A percentile compares a stretch with the other conserved stretches of the same genome.
Evolutionary conservation across 352 stramenopile genomes (phyloP).

Genomic region (Phytophthora melonis): DNA sequence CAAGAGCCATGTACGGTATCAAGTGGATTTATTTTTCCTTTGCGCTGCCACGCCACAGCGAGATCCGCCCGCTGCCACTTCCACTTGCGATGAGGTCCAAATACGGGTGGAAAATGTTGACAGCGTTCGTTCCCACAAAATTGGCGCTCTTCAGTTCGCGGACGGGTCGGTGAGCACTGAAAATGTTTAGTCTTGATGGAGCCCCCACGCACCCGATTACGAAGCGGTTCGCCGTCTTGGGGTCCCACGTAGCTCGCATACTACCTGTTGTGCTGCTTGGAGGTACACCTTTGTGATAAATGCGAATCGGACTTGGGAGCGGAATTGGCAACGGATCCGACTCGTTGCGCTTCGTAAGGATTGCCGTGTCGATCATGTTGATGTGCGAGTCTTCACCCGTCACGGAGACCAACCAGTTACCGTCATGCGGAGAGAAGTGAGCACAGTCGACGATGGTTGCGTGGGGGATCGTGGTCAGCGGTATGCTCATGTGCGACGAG

Average conservation of each 20-base stretch:
- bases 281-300: conserved; percentile 53
- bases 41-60: conserved; percentile 57
- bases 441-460: conserved; percentile 68
- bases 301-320: conserved; percentile 35
- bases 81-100: conserved; percentile 73
- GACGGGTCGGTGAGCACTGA: conserved; percentile 55
- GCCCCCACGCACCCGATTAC: conserved; percentile 73
- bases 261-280: no score
- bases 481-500: conserved; percentile 35
- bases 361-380: conserved; percentile 59
- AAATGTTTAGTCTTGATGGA: conserved; percentile 73
- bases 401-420: conserved; percentile 68
- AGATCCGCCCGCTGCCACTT: conserved; percentile 78
- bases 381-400: conserved; percentile 64
- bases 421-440: conserved; percentile 71
- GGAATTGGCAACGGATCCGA: conserved; percentile 39
- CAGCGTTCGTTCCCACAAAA: conserved; percentile 58
- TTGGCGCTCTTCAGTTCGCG: conserved; percentile 62
- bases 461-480: conserved; percentile 61
- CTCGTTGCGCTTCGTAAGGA: conserved; percentile 14
- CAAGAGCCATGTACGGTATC: no score
- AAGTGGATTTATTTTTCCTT: neutral
- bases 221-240: conserved; percentile 62
- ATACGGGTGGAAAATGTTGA: conserved; percentile 84
- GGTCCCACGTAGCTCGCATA: conserved; percentile 44